Base-by-base conservation (phyloP, 192 early-diverging fungal genomes). In the Fimicolochytrium jonesii region DNA sequence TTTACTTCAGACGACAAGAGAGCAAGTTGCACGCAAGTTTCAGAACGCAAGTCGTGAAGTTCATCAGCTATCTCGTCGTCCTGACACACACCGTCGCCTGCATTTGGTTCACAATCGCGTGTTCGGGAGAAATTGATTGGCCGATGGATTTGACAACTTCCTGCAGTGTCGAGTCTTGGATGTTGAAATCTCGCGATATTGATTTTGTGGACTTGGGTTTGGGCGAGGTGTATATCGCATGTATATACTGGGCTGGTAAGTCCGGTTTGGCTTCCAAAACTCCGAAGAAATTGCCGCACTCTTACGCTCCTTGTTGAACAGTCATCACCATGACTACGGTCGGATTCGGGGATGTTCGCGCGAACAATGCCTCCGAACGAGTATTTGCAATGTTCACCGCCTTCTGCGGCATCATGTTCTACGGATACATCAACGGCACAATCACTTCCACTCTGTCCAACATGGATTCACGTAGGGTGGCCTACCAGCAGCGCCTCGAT, bases 361-460 rank as follows among this genome's bases (percentile, higher is more conserved):
- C 78, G 26, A 50, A 70, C 45, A 77, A 74, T 58, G 64, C 71
- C 41, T 43, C 56, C 36, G 78, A 80, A 49, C 62, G 78, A n/a
- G 56, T 75, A 15, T 80, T 75, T 47, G 52, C 72, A 9, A 18
- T 77, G 13, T 56, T 72, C n/a, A 67, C 72, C 41, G 71, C 73
- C 50, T 61, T 66, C 42, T 33, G 57, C 25, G 78, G 78, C 22
- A 64, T 73, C 35, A 53, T 80, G 20, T 77, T 80, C 45, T 80
- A 77, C 70, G 71, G 65, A 18, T 80, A 80, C 72, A 69, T 80
- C 15, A 77, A 77, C 33, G 78, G 77, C 67, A 80, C 78, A 7
- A 77, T 80, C 29, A 75, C 78, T 10, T 80, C 78, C 5, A 64
- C 75, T 17, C 75, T 80, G 9, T 80, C 78, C 54, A 80, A 80